These are phyloP conservation scores for Pisolithus thermaeus DNA, from an alignment of 1,284 basidiomycete species.

Conservation along the genomic window DNA sequence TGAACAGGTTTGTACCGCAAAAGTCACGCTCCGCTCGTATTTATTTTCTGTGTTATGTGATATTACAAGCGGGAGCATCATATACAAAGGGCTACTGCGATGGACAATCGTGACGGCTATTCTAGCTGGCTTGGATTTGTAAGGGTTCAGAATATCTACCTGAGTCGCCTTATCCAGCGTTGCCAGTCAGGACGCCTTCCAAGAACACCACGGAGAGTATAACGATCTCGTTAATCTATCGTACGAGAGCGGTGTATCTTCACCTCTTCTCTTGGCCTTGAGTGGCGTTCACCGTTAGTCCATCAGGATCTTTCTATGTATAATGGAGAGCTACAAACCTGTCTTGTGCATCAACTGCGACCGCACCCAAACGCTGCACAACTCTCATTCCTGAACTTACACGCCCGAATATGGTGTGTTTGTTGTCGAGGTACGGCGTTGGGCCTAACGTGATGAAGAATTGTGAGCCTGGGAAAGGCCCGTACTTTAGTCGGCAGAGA, in stretches of 20 bases:
- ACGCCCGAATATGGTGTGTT: constrained; percentile 92
- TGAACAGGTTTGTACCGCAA: too few species aligned
- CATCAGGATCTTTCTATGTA: neutral
- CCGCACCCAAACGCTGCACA: constrained; percentile 74
- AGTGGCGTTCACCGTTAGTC: constrained; percentile 8
- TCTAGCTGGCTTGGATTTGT: too few species aligned
- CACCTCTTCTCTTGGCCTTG: constrained; percentile 72
- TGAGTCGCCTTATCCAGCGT: too few species aligned
- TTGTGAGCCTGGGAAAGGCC: constrained; percentile 65
- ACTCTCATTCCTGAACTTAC: constrained; percentile 85
- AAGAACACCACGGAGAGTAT: too few species aligned
- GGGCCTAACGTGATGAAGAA: constrained; percentile 90
- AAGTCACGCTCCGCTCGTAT: too few species aligned
- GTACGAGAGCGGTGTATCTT: constrained; percentile 72
- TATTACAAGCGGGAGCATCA: too few species aligned
- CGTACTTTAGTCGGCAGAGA: neutral
- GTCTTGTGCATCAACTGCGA: constrained; percentile 75
- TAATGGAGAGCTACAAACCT: constrained; percentile 40
- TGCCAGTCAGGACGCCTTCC: too few species aligned
- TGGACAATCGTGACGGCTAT: too few species aligned
- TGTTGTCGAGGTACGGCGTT: constrained; percentile 88
- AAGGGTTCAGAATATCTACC: too few species aligned
- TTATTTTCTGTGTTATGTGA: too few species aligned
- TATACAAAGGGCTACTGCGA: too few species aligned
- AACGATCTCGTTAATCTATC: neutral